Percentiles rank a stretch among this genome's conserved stretches.
Conservation (phyloP, 129 eudicot species). For the Scalesia atractyloides region DNA sequence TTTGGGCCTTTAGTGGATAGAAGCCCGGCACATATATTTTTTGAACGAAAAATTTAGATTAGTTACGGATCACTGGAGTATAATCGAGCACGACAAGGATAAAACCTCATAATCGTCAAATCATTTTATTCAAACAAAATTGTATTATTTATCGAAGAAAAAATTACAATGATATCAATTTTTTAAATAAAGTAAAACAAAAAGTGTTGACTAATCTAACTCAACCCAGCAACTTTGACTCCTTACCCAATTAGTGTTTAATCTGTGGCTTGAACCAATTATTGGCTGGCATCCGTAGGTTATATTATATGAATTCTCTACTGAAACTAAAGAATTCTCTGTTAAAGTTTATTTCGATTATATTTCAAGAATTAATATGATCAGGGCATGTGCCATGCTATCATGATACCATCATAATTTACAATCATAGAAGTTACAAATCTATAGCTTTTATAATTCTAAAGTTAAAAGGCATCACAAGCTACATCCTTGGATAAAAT, state of each 20-base stretch:
- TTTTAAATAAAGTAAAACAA: too few relatives aligned
- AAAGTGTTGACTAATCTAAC: too few relatives aligned
- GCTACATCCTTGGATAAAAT: conserved; percentile 5
- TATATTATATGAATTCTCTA: not conserved
- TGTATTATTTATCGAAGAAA: too few relatives aligned
- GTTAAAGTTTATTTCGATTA: not conserved
- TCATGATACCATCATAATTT: conserved; percentile 28
- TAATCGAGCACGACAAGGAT: too few relatives aligned
- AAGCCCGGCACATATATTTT: not conserved
- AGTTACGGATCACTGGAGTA: too few relatives aligned
- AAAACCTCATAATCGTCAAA: not conserved
- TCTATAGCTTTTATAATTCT: conserved; percentile 14
- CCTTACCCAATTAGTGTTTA: too few relatives aligned
- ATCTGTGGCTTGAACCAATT: too few relatives aligned
- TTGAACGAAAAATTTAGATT: too few relatives aligned
- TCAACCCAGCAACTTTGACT: too few relatives aligned
- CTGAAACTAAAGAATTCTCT: not conserved
- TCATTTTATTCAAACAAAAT: too few relatives aligned
- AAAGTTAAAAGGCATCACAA: conserved; percentile 9
- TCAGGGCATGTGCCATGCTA: conserved; percentile 36
- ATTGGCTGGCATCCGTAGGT: too few relatives aligned
- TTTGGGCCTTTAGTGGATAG: not conserved
- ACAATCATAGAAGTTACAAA: conserved; percentile 27
- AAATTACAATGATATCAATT: too few relatives aligned
- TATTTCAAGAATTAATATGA: conserved; percentile 21